Evolutionary conservation across 768 basidiomycete genomes (phyloP).

Genomic region (Solioccasus polychromus): DNA sequence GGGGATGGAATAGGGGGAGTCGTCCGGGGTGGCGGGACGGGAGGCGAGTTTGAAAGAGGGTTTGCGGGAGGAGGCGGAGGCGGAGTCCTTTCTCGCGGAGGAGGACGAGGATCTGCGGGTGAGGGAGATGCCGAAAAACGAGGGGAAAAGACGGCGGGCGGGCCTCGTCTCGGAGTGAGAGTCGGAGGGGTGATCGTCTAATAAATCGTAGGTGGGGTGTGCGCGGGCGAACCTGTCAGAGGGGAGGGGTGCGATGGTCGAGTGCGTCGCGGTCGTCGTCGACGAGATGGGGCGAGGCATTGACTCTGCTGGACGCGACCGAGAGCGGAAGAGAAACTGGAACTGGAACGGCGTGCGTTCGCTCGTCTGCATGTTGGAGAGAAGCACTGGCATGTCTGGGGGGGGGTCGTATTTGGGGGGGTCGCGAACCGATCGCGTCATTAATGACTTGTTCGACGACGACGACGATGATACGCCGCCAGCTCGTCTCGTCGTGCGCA

Average conservation of each 20-base stretch:
- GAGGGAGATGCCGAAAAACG: constrained; percentile 30
- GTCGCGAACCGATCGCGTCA: constrained; percentile 4
- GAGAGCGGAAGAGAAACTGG: constrained; percentile 51
- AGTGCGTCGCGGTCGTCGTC: constrained; percentile 59
- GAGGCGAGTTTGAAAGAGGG: constrained; percentile 31
- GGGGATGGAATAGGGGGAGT: constrained; percentile 23
- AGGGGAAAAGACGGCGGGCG: too few relatives aligned
- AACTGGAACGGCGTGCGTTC: too few relatives aligned
- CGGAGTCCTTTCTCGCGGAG: constrained; percentile 23
- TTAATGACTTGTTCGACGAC: too few relatives aligned
- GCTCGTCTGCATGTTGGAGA: too few relatives aligned
- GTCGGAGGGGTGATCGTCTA: constrained; percentile 19
- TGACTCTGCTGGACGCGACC: constrained; percentile 40
- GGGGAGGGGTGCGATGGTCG: constrained; percentile 57
- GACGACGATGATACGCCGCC: too few relatives aligned
- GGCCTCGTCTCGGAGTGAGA: constrained; percentile 28
- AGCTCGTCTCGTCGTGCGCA: too few relatives aligned
- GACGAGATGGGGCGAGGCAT: constrained; percentile 57
- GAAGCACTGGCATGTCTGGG: too few relatives aligned
- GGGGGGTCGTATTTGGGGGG: constrained; percentile 3
- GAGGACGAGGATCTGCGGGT: constrained; percentile 26
- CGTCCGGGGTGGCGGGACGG: constrained; percentile 31
- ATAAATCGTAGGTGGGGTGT: constrained; percentile 17
- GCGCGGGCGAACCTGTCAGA: too few relatives aligned
- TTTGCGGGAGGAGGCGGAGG: constrained; percentile 27